These are phyloP conservation scores for Calonectria pseudoreteaudii DNA, from an alignment of 2,329 filamentous ascomycete genomes.

Conservation along the genomic window DNA sequence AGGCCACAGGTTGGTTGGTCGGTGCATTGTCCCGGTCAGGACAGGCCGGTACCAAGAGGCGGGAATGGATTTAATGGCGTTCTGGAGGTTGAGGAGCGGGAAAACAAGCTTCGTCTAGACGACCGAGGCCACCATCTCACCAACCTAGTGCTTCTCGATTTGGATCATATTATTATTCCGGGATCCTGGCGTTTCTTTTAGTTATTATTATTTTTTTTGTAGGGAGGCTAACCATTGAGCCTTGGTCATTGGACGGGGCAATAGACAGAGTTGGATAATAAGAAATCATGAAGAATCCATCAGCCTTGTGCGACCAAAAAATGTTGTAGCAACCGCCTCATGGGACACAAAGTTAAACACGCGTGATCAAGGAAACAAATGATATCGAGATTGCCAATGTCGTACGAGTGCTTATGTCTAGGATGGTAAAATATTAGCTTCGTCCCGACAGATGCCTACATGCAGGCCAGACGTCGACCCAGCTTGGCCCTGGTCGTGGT, in stretches of 20 bases:
- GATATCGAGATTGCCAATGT: conserved; percentile 20
- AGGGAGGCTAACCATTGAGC: conserved; percentile 12
- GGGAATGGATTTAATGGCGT: conserved; percentile 32
- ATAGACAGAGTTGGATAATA: conserved; percentile 24
- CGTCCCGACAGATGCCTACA: conserved; percentile 4
- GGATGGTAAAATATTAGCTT: not conserved
- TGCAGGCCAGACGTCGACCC: conserved; percentile 9
- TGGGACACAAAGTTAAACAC: conserved; percentile 2
- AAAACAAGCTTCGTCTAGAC: conserved; percentile 23
- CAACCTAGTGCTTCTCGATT: conserved; percentile 31
- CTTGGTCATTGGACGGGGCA: conserved; percentile 11
- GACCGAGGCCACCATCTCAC: conserved; percentile 26
- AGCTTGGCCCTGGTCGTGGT: conserved; percentile 15
- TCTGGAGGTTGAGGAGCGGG: conserved; percentile 30
- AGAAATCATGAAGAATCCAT: conserved; percentile 14
- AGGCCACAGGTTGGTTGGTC: conserved; percentile 17
- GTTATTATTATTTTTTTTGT: not conserved
- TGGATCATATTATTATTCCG: conserved; percentile 23
- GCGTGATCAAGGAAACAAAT: conserved; percentile 27
- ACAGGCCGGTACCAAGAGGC: conserved; percentile 9
- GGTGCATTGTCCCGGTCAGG: conserved; percentile 18
- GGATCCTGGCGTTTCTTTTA: conserved; percentile 35
- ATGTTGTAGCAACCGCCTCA: not conserved
- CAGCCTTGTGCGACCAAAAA: not conserved
- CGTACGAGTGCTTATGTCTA: conserved; percentile 32